These are phyloP conservation scores for Pleurotus tuoliensis DNA, from an alignment of 768 basidiomycete species.

Conservation along the genomic window DNA sequence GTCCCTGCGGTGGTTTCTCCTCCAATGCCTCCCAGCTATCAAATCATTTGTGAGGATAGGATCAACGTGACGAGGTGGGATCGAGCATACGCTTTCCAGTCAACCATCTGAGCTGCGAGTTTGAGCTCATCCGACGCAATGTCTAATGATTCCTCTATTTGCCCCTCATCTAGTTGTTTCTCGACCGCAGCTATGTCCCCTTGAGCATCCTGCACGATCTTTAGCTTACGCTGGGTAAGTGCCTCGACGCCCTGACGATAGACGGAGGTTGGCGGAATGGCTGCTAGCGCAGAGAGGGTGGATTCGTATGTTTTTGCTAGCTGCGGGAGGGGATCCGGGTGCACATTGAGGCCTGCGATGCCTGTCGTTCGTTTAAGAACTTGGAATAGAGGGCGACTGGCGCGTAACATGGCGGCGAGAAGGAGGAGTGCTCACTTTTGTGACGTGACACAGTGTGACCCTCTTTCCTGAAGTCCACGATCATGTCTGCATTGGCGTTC, in stretches of 20 bases:
- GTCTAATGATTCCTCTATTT: slow-evolving; percentile 82
- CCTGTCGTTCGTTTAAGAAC: slow-evolving; percentile 80
- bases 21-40: slow-evolving; percentile 86
- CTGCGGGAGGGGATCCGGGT: slow-evolving; percentile 79
- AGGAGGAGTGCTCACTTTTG: slow-evolving; percentile 33
- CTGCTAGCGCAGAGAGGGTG: slow-evolving; percentile 65
- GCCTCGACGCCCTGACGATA: slow-evolving; percentile 90
- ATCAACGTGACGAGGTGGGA: neutral
- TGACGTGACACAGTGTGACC: neutral
- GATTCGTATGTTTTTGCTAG: slow-evolving; percentile 71
- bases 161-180: slow-evolving; percentile 73
- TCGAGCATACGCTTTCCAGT: slow-evolving; percentile 89
- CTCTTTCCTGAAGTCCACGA: neutral
- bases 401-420: slow-evolving; percentile 61
- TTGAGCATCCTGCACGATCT: slow-evolving; percentile 63
- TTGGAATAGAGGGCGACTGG: slow-evolving; percentile 68
- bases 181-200: slow-evolving; percentile 68
- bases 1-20: slow-evolving; percentile 74
- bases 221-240: slow-evolving; percentile 76
- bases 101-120: slow-evolving; percentile 78
- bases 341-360: slow-evolving; percentile 79
- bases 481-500: slow-evolving; percentile 9
- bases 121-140: slow-evolving; percentile 80
- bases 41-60: slow-evolving; percentile 8
- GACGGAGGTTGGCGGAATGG: slow-evolving; percentile 77